Evolutionary conservation across 129 eudicot genomes (phyloP).

Genomic region (Heracleum sosnowskyi): DNA sequence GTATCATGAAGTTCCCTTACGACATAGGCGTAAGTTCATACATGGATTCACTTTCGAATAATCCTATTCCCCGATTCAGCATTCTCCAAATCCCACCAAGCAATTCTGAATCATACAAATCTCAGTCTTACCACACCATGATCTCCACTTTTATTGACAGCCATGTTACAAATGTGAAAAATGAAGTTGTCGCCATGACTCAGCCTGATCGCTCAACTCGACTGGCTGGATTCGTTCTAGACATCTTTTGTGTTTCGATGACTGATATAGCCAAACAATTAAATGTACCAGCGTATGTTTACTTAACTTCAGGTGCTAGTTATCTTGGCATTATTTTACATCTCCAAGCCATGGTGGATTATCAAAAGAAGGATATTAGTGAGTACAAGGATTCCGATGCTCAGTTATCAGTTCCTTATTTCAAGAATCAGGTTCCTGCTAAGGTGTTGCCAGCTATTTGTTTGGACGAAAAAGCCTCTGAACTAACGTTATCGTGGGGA

Average conservation of each 20-base stretch:
- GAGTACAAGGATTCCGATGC: background rate
- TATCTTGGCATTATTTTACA: slow-evolving; percentile 6
- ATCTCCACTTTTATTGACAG: background rate
- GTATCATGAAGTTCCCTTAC: slow-evolving; percentile 1
- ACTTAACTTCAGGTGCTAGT: background rate
- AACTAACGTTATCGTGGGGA: background rate
- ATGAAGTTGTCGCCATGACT: background rate
- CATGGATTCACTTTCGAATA: background rate
- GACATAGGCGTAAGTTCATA: slow-evolving; percentile 1
- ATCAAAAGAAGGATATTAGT: background rate
- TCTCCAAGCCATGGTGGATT: slow-evolving; percentile 1
- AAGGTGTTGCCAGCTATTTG: slow-evolving; percentile 5
- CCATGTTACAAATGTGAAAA: background rate
- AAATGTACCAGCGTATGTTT: background rate
- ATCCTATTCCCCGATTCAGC: background rate
- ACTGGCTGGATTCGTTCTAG: background rate
- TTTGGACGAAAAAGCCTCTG: background rate
- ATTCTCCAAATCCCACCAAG: background rate
- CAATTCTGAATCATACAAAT: background rate
- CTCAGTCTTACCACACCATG: background rate
- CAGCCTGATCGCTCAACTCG: background rate
- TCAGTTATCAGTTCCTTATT: background rate
- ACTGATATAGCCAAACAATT: slow-evolving; percentile 3
- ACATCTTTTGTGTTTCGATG: background rate
- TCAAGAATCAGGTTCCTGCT: slow-evolving; percentile 3